Evolutionary conservation across 148 eudicot genomes (phyloP).

Genomic region (Mesembryanthemum crystallinum): DNA sequence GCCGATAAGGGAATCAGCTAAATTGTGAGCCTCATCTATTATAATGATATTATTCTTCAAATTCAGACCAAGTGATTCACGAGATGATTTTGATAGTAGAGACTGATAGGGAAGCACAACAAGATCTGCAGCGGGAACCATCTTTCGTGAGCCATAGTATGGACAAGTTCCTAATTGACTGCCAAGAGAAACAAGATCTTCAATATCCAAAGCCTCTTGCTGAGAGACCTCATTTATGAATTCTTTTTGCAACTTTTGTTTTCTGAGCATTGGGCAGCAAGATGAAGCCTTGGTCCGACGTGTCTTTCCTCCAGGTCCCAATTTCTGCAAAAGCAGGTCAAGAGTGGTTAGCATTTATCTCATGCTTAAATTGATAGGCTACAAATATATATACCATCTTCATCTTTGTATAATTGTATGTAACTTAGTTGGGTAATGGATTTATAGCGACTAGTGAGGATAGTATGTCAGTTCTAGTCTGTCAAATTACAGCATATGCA

Average conservation of each 20-base stretch:
- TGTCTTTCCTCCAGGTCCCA: constrained; percentile 54
- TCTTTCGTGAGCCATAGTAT: constrained; percentile 84
- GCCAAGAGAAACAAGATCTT: constrained; percentile 86
- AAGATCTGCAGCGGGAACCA: constrained; percentile 80
- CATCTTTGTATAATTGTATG: too few relatives aligned
- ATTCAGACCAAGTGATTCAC: constrained; percentile 89
- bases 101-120: constrained; percentile 96
- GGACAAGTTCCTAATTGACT: constrained; percentile 83
- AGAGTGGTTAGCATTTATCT: not conserved
- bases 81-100: constrained; percentile 84
- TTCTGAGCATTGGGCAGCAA: constrained; percentile 88
- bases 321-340: constrained; percentile 42
- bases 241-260: constrained; percentile 61
- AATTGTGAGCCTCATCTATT: constrained; percentile 95
- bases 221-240: constrained; percentile 52
- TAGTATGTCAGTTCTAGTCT: too few relatives aligned
- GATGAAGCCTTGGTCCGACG: constrained; percentile 56
- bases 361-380: not conserved
- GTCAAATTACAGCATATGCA: too few relatives aligned
- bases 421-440: not conserved
- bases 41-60: constrained; percentile 69
- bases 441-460: too few relatives aligned
- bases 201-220: constrained; percentile 77
- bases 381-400: not conserved
- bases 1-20: constrained; percentile 93